These are phyloP conservation scores for Imleria badia DNA, from an alignment of 768 basidiomycete genomes.

Conservation along the genomic window DNA sequence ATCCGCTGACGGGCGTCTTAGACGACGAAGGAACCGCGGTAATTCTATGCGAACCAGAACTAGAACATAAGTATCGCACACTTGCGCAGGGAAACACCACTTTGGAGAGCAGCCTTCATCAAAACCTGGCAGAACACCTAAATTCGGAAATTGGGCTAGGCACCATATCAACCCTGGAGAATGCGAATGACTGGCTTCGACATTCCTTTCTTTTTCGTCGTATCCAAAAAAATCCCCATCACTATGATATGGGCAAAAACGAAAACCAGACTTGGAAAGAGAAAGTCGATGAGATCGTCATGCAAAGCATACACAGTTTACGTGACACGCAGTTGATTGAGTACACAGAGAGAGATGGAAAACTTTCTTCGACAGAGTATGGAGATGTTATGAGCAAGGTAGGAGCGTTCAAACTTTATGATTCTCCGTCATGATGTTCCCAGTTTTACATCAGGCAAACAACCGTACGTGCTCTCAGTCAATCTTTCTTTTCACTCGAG, in stretches of 20 bases:
- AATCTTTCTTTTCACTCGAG: not conserved
- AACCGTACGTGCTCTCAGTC: constrained; percentile 45
- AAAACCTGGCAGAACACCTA: constrained; percentile 83
- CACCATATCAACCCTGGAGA: constrained; percentile 68
- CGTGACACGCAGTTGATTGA: constrained; percentile 60
- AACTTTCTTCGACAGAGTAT: constrained; percentile 64
- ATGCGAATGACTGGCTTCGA: constrained; percentile 80
- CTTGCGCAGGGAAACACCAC: constrained; percentile 70
- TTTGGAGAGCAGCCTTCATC: constrained; percentile 84
- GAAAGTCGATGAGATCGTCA: constrained; percentile 71
- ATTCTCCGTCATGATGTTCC: constrained; percentile 3
- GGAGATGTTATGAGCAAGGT: constrained; percentile 91
- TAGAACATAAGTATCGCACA: constrained; percentile 69
- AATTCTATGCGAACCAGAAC: constrained; percentile 74
- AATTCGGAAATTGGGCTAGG: constrained; percentile 91
- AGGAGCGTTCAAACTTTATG: constrained; percentile 10
- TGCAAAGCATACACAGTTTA: constrained; percentile 59
- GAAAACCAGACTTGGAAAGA: constrained; percentile 65
- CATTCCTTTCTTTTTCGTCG: constrained; percentile 86
- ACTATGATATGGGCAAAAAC: constrained; percentile 66
- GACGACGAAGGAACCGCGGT: constrained; percentile 84
- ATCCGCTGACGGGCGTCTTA: constrained; percentile 25
- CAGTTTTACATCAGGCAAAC: constrained; percentile 76
- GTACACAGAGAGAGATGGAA: constrained; percentile 40
- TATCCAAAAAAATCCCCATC: constrained; percentile 76